phyloP scores from a whole-genome alignment of 179 eudicot species.

The Heliamphora pulchella region DNA sequence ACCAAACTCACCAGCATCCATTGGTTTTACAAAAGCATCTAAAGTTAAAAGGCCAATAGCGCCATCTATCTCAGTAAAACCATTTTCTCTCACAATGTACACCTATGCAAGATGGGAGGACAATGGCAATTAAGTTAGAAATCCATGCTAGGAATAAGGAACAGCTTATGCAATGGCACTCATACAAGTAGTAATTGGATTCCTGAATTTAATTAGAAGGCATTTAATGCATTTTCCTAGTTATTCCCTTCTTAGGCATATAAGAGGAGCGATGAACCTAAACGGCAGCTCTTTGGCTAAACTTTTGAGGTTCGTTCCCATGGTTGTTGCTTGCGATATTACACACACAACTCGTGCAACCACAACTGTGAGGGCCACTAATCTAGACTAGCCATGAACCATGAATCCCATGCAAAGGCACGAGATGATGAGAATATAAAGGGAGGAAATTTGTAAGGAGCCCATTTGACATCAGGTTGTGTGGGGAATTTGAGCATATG shows the following conservation, averaged over 20 bases:
- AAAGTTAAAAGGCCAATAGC: constrained; percentile 38
- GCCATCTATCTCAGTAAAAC: constrained; percentile 36
- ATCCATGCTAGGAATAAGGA: neutral
- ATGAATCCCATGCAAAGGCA: no score
- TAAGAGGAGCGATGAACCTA: no score
- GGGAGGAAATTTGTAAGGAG: no score
- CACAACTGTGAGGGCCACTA: no score
- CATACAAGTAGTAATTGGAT: neutral
- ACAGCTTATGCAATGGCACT: neutral
- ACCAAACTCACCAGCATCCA: constrained; percentile 23
- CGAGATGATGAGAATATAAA: no score
- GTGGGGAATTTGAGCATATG: no score
- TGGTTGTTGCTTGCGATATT: no score
- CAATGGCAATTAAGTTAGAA: neutral
- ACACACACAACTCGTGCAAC: no score
- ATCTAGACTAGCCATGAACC: no score
- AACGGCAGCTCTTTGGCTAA: no score
- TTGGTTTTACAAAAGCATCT: constrained; percentile 22
- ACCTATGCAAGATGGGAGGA: constrained; percentile 28
- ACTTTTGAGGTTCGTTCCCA: no score
- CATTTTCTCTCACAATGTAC: constrained; percentile 39
- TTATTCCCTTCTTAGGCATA: neutral
- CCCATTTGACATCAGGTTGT: no score
- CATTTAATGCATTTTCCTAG: neutral
- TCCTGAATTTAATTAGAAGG: neutral